phyloP scores from a whole-genome alignment of 257 asterid species.

The Phtheirospermum japonicum region DNA sequence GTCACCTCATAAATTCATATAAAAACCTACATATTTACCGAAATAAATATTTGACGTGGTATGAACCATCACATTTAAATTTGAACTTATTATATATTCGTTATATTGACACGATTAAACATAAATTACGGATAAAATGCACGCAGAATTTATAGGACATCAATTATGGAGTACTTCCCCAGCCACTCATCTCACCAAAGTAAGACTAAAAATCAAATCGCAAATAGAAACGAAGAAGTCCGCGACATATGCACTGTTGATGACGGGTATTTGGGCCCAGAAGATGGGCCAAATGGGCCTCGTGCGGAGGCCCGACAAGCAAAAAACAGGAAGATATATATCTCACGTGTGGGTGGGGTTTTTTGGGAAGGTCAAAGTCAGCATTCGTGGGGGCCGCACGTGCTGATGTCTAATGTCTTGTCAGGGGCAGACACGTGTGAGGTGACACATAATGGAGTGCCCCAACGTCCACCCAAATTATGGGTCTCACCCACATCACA shows the following conservation, averaged over 20 bases:
- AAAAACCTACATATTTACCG: too few relatives aligned
- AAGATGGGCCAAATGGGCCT: slow-evolving; percentile 4
- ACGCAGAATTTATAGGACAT: too few relatives aligned
- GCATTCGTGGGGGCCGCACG: slow-evolving; percentile 34
- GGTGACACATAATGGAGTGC: slow-evolving; percentile 18
- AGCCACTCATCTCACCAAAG: background rate
- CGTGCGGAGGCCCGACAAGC: slow-evolving; percentile 32
- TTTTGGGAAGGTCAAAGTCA: slow-evolving; percentile 21
- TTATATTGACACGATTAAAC: too few relatives aligned
- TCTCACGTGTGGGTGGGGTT: slow-evolving; percentile 39
- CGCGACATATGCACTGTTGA: background rate
- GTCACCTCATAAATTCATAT: too few relatives aligned
- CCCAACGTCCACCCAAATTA: slow-evolving; percentile 10
- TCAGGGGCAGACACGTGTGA: slow-evolving; percentile 33
- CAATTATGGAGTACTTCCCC: too few relatives aligned
- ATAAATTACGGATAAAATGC: too few relatives aligned
- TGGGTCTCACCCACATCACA: slow-evolving; percentile 25
- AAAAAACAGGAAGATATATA: slow-evolving; percentile 21
- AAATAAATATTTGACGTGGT: too few relatives aligned
- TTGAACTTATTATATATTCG: too few relatives aligned
- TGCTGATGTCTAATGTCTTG: slow-evolving; percentile 26
- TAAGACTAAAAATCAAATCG: background rate
- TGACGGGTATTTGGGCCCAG: slow-evolving; percentile 25
- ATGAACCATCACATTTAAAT: too few relatives aligned
- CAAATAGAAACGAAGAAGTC: background rate